Base-by-base conservation (phyloP, 371 early-diverging fungal genomes). In the Gilbertella persicaria region DNA sequence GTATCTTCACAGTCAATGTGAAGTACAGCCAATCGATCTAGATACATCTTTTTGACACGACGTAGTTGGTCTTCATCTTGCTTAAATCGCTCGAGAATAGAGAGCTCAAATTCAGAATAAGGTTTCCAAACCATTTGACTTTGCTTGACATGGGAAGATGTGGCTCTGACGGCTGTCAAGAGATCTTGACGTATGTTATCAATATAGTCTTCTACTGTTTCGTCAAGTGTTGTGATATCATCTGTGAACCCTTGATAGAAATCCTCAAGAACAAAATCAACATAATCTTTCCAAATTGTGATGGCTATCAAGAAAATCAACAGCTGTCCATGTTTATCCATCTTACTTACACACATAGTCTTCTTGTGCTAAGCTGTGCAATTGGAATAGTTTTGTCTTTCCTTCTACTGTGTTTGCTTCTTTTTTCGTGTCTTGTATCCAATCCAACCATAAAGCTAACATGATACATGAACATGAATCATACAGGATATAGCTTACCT, bases 281-380 rank as follows among this genome's bases (percentile, higher is more conserved):
- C 49, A 60, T 75, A 85, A 6, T 70, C 64, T 42, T 71, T 73
- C 85, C 85, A 88, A 9, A 86, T 51, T n/a, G 59, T 50, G 35
- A 85, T 79, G 4, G 82, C 85, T 85, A 58, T 4, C 17, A 41
- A 36, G 1, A 26, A 25, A 35, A 43, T 19, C 9, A 40, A 17
- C 8, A 30, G 19, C n/a, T 24, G 7, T 23, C 23, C 20, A 6
- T 41, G 13, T 10, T 14, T 28, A 36, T 10, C 5, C 40, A 14
- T 10, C 2, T n/a, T n/a, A 44, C 73, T 69, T 75, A 84, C 87
- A 85, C 2, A 81, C 50, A 51, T 88, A 88, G 48, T 88, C 87
- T 28, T 71, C 48, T 3, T 65, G 60, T 1, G 86, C 82, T 50
- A 53, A 41, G 4, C 64, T 49, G 45, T 76, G 86, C n/a, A 86